phyloP scores from a whole-genome alignment of 169 alveolate genomes.

The Plasmodium sp. region DNA sequence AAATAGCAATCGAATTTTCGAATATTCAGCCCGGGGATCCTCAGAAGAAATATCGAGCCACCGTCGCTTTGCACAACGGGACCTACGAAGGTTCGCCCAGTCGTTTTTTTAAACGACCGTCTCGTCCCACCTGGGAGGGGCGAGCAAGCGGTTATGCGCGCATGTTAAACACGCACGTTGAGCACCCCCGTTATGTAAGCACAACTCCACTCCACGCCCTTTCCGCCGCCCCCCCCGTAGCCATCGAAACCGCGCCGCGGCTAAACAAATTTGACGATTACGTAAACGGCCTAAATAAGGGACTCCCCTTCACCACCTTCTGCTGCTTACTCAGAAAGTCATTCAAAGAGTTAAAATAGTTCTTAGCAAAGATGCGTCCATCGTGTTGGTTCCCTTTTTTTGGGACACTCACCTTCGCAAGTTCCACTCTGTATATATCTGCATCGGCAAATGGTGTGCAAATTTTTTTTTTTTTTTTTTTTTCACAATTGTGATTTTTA shows the following conservation, averaged over 20 bases:
- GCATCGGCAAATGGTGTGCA: not conserved
- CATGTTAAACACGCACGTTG: not conserved
- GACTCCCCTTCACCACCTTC: constrained; percentile 64
- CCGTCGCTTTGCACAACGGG: constrained; percentile 40
- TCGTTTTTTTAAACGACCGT: not conserved
- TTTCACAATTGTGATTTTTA: not conserved
- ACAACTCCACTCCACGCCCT: not conserved
- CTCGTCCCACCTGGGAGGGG: not conserved
- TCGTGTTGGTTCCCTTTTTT: not conserved
- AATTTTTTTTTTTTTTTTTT: not conserved
- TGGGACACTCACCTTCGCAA: not conserved
- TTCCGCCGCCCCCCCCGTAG: not conserved
- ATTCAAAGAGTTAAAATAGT: constrained; percentile 48
- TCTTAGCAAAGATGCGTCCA: not conserved
- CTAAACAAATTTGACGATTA: constrained; percentile 50
- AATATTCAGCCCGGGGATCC: constrained; percentile 59
- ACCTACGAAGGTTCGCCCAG: constrained; percentile 34
- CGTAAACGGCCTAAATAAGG: constrained; percentile 40
- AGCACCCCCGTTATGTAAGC: not conserved
- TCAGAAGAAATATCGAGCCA: constrained; percentile 62
- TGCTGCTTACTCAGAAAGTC: constrained; percentile 67
- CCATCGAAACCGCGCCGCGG: constrained; percentile 35
- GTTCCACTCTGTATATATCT: not conserved
- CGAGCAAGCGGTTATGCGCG: not conserved
- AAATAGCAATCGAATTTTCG: constrained; percentile 47